Evolutionary conservation across 2,329 filamentous ascomycete species (phyloP), one percentile per base, ranked within the genome.

Genomic region (Fusarium longipes): DNA sequence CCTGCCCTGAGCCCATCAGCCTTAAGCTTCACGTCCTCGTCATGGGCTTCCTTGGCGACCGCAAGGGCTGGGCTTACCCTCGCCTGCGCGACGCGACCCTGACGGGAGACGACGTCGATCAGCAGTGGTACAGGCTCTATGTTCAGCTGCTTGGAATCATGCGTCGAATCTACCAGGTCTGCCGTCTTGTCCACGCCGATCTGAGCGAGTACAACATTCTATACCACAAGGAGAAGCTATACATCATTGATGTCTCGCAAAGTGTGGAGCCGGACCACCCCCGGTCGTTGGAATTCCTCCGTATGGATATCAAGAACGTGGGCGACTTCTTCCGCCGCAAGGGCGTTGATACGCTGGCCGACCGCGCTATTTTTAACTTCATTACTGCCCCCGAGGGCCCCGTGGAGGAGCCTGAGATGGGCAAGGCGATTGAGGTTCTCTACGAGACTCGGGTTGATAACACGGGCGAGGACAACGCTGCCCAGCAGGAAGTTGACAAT

Each of bases 241-340:
- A 93, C 83, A 91, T 99, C 74, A 99, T 99, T 77, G 96, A 99
- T 79, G 96, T 99, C 40, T 97, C 93, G 56, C 96, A 99, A 81
- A 96, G 92, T 75, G 96, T 99, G 20, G 96, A 98, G 82, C 94
- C 96, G 71, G 95, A 98, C 72, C 96, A 99, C 78, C 96, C 96
- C 0, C 87, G 93, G 58, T 95, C 92, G 3, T 84, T 97, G 29
- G 95, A 98, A 77, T 99, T 99, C 76, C 80, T 99, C 72, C 90
- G 96, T 32, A 98, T 97, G 94, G 96, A 99, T 76, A 93, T 99
- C 79, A 98, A 97, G 84, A 99, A 99, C 75, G 89, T 97, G 2
- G 91, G 89, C 22, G 93, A 97, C 77, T 99, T 97, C 80, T 99
- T 98, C 87, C 85, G 89, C 29, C 87, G 92, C 20, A 91, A 97